These are phyloP conservation scores for Gossypium rotundifolium DNA, from an alignment of 345 rosid species.

Conservation along the genomic window DNA sequence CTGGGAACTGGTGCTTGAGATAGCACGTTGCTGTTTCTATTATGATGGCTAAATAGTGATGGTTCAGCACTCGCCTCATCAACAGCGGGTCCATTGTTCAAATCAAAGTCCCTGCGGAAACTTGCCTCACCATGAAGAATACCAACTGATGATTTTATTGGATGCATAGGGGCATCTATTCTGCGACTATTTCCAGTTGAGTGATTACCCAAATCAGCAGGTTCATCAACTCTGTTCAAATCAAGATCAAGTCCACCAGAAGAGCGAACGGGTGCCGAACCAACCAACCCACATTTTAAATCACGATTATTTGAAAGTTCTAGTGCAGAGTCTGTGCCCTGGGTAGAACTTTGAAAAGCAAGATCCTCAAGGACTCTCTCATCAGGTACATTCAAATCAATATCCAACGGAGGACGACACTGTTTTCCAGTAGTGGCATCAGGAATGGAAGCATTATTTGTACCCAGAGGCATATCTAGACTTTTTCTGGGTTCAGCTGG, in stretches of 20 bases:
- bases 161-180: constrained; percentile 31
- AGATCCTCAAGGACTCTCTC: constrained; percentile 76
- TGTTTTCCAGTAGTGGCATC: constrained; percentile 43
- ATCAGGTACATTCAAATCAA: constrained; percentile 83
- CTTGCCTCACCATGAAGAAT: constrained; percentile 32
- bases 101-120: constrained; percentile 61
- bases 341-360: constrained; percentile 36
- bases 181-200: constrained; percentile 31
- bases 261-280: constrained; percentile 29
- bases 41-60: constrained; percentile 34
- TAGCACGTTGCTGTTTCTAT: constrained; percentile 35
- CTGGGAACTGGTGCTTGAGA: constrained; percentile 51
- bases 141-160: constrained; percentile 29
- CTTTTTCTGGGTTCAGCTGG: constrained; percentile 86
- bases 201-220: constrained; percentile 37
- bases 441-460: constrained; percentile 20
- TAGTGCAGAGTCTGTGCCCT: constrained; percentile 27
- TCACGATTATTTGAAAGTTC: constrained; percentile 24
- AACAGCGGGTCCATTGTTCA: constrained; percentile 71
- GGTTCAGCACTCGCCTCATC: constrained; percentile 57
- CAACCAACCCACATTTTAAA: constrained; percentile 23
- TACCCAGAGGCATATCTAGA: constrained; percentile 35
- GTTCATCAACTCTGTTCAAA: constrained; percentile 67
- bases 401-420: constrained; percentile 47
- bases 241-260: constrained; percentile 82